Evolutionary conservation across 345 rosid genomes (phyloP).

Genomic region (Citrus medica): DNA sequence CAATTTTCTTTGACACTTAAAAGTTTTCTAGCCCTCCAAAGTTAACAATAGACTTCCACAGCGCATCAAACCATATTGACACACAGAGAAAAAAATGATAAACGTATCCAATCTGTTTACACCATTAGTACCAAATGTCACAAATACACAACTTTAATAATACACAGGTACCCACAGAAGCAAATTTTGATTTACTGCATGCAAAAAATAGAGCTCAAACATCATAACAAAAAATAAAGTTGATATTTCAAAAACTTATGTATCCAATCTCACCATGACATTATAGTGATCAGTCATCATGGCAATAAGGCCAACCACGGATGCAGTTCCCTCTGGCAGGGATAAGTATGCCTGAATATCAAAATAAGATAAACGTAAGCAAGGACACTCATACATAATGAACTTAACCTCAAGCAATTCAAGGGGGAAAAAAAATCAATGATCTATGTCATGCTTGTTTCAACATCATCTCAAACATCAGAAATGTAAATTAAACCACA

Average conservation of each 20-base stretch:
- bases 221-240: neutral
- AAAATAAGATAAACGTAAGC: slow-evolving; percentile 1
- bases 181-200: neutral
- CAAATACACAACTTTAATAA: neutral
- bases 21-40: neutral
- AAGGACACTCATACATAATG: neutral
- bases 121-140: neutral
- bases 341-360: slow-evolving; percentile 83
- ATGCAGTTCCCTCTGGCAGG: slow-evolving; percentile 92
- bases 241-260: neutral
- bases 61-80: neutral
- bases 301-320: slow-evolving; percentile 91
- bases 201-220: neutral
- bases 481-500: neutral
- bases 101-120: neutral
- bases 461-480: neutral
- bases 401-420: slow-evolving; percentile 4
- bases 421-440: neutral
- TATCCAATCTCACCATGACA: slow-evolving; percentile 59
- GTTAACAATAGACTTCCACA: neutral
- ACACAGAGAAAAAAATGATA: neutral
- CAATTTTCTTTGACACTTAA: neutral
- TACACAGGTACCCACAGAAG: neutral
- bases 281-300: slow-evolving; percentile 98
- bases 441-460: neutral